phyloP scores from a whole-genome alignment of 768 basidiomycete species.

The Amanita muscaria region DNA sequence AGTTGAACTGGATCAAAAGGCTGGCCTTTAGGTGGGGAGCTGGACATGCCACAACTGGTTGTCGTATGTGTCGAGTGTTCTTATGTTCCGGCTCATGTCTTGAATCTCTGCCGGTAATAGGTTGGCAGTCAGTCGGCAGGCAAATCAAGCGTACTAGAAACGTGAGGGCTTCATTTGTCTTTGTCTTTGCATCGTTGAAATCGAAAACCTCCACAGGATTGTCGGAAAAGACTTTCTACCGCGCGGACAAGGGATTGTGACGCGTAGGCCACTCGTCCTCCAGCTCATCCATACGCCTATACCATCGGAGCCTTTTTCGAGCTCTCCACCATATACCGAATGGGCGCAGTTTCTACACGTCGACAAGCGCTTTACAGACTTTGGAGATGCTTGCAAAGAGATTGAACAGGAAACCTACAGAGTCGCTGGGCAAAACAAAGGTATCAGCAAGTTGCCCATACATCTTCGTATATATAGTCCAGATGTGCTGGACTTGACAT shows the following conservation, averaged over 20 bases:
- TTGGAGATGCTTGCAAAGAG: slow-evolving; percentile 87
- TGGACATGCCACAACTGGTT: slow-evolving; percentile 88
- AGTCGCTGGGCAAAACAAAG: slow-evolving; percentile 98
- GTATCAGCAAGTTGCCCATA: slow-evolving; percentile 92
- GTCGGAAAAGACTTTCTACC: slow-evolving; percentile 91
- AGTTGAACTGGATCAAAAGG: slow-evolving; percentile 9
- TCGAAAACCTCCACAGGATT: slow-evolving; percentile 43
- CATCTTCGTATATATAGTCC: slow-evolving; percentile 94
- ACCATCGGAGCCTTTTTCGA: slow-evolving; percentile 37
- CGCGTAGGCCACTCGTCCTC: slow-evolving; percentile 88
- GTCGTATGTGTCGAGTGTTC: slow-evolving; percentile 49
- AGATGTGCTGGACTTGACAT: slow-evolving; percentile 87
- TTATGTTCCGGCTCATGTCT: slow-evolving; percentile 2
- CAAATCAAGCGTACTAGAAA: slow-evolving; percentile 94
- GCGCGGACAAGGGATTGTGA: slow-evolving; percentile 90
- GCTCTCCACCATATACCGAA: slow-evolving; percentile 53
- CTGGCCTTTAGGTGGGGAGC: slow-evolving; percentile 58
- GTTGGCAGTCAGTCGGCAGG: slow-evolving; percentile 96
- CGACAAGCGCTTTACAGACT: slow-evolving; percentile 96
- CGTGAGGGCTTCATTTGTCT: slow-evolving; percentile 40
- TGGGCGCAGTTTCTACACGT: slow-evolving; percentile 98
- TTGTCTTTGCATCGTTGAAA: neutral
- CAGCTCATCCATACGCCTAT: slow-evolving; percentile 91
- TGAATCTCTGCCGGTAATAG: slow-evolving; percentile 28
- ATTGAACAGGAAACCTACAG: slow-evolving; percentile 97